Evolutionary conservation across 495 filamentous ascomycete genomes (phyloP).

Genomic region (Aspergillus sclerotiicarbonarius): DNA sequence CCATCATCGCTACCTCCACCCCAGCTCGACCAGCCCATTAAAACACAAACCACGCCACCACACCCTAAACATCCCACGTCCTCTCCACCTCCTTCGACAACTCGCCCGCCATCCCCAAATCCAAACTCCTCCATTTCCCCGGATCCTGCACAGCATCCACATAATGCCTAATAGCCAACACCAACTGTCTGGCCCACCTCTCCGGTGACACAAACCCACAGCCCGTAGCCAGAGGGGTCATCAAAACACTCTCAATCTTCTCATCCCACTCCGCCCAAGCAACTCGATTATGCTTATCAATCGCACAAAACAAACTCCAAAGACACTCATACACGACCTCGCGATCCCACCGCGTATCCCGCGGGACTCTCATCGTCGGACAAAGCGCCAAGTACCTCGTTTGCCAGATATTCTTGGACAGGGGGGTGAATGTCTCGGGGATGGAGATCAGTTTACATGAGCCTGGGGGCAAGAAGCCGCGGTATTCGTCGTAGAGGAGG

Average conservation of each 20-base stretch:
- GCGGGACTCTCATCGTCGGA: conserved; percentile 50
- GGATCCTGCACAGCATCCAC: conserved; percentile 38
- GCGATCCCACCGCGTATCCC: conserved; percentile 43
- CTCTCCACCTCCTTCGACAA: conserved; percentile 26
- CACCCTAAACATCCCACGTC: conserved; percentile 21
- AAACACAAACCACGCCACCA: too few species aligned
- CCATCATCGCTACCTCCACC: too few species aligned
- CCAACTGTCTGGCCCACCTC: conserved; percentile 49
- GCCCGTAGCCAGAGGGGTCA: conserved; percentile 50
- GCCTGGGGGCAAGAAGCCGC: conserved; percentile 49
- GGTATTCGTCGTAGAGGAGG: conserved; percentile 43
- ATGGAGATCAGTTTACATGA: conserved; percentile 46
- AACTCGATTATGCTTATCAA: conserved; percentile 44
- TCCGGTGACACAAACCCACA: conserved; percentile 41
- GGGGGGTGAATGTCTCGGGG: conserved; percentile 23
- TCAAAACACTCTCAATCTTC: conserved; percentile 42
- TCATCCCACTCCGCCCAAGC: not conserved
- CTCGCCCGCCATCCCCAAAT: conserved; percentile 30
- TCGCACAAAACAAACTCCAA: conserved; percentile 47
- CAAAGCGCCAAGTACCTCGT: conserved; percentile 48
- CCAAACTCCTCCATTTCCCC: conserved; percentile 29
- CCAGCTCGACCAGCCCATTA: too few species aligned
- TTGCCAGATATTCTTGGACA: conserved; percentile 26
- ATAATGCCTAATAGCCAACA: conserved; percentile 50
- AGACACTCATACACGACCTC: conserved; percentile 55